phyloP scores from a whole-genome alignment of 495 filamentous ascomycete genomes.

The Penicillium odoratum region DNA sequence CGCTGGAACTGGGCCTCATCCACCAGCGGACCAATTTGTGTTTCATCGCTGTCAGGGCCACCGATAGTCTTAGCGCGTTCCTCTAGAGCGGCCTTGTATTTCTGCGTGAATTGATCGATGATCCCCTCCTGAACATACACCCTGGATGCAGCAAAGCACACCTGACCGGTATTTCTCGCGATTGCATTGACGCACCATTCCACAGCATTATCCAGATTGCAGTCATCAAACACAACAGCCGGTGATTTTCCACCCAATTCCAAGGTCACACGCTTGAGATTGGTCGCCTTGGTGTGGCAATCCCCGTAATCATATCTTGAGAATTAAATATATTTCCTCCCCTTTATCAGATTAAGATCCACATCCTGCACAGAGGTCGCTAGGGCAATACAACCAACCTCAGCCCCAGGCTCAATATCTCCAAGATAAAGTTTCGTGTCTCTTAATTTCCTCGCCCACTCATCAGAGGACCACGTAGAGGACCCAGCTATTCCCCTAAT shows the following conservation, averaged over 20 bases:
- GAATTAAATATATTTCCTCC: no score
- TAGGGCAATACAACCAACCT: no score
- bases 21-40: constrained; percentile 60
- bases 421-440: no score
- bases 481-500: no score
- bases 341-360: no score
- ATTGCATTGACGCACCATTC: constrained; percentile 34
- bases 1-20: constrained; percentile 80
- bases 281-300: no score
- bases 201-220: constrained; percentile 17
- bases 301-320: no score
- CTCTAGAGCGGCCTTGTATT: constrained; percentile 7
- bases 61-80: constrained; percentile 1
- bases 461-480: no score
- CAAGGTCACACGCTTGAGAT: constrained; percentile 47
- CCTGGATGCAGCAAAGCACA: constrained; percentile 47
- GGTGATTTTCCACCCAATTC: constrained; percentile 45
- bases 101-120: constrained; percentile 13
- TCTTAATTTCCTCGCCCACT: no score
- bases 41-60: not conserved
- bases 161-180: constrained; percentile 45
- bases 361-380: no score
- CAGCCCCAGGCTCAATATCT: no score
- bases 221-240: constrained; percentile 40
- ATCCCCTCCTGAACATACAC: constrained; percentile 51